Base-by-base conservation (phyloP, 306 rosid species). In the Sechiopsis laciniata region DNA sequence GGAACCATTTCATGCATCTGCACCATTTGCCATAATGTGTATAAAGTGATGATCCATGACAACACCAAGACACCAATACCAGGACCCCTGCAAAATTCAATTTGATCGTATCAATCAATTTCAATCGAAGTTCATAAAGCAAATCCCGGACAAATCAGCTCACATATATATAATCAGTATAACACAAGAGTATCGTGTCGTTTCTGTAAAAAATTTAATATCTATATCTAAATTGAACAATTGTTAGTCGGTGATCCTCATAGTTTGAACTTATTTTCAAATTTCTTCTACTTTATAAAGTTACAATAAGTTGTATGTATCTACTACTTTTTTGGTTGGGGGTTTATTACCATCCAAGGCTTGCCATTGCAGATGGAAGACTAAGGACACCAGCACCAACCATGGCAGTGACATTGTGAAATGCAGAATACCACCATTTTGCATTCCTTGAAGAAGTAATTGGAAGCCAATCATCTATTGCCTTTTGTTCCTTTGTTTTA, bases 381-480 rank as follows among this genome's bases (percentile, higher is more conserved):
- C 91, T 58, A 55, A 87, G 87, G 63, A 87, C 91, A 15, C 91
- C 91, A 65, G 91, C 91, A 14, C 91, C 91, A 21, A 87, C 91
- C 91, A 87, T 87, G 85, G 91, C 91, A 0, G 88, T 87, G 17
- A 87, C 85, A 77, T 87, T 87, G 87, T 87, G 91, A 76, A 87
- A 84, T 51, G 91, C 87, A 0, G 91, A 82, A 80, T 84, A 84
- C 88, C 88, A 87, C 91, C 91, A 87, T 82, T 87, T 87, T 74
- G 88, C 91, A 42, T 84, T 84, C 69, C 91, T 84, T 9, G 91
- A 77, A 53, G 80, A 78, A 72, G 87, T 84, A 29, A 87, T 82
- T 7, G 91, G 91, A 78, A 87, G 91, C 91, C 88, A 87, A 0
- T 87, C 91, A 1, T 87, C 85, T 1, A 87, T 82, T 2, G 76